Base-by-base conservation (phyloP, 2,329 filamentous ascomycete species). In the Elsinoe batatas region DNA sequence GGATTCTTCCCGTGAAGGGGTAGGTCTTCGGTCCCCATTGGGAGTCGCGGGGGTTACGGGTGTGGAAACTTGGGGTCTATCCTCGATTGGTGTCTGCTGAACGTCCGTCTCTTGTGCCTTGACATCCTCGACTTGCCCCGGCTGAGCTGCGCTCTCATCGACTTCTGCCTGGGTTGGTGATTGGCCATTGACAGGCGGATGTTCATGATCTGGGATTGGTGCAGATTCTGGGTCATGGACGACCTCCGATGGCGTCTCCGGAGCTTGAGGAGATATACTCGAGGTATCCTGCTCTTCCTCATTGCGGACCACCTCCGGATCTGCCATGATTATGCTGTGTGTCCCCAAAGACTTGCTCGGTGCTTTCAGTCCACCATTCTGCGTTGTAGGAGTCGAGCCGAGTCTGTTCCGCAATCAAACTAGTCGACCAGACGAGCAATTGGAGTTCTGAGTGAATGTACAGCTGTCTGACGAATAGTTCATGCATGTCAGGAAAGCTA, bases 401-500 rank as follows among this genome's bases (percentile, higher is more conserved):
- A 30, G 7, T 17, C 17, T 13, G 20, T 32, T 22, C 15, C 26
- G 4, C 15, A 30, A 5, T 20, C 8, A 11, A 4, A 18, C 4
- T 8, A 38, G 36, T 5, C 36, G 7, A 30, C 7, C 7, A 30
- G 26, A 30, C 26, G 26, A 30, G 26, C 26, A 8, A 10, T 38
- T 38, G 13, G 11, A 38, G 2, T 8, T 26, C 30, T 11, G 40
- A 42, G 40, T 8, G 12, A 44, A 22, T 12, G 40, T 44, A 44
- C 40, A 44, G 40, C 40, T 44, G 18, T 44, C 47, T 51, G 32
- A 35, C 47, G 26, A 51, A 35, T 51, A 32, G 35, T 51, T 51
- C 47, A 51, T 51, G 47, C 47, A 51, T 51, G 47, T 51, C 47
- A 51, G 47, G 47, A 51, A 37, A 51, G 47, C 47, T 51, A 51